Conservation (phyloP, 164 flowering plant genomes). For the Platanus orientalis region DNA sequence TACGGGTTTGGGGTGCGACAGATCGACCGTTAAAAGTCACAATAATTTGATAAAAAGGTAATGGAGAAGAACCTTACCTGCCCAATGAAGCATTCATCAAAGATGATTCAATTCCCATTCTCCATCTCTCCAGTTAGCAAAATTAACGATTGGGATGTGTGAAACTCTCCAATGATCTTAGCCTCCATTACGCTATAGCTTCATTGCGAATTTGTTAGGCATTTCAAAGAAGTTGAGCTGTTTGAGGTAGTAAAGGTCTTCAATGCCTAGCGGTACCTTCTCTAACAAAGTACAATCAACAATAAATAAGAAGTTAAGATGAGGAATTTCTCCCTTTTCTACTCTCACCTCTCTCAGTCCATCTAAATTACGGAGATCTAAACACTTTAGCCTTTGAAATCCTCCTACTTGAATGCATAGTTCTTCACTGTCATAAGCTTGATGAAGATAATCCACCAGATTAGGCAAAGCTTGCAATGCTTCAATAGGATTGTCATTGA, state of each 20-base stretch:
- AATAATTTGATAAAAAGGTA: too few species aligned
- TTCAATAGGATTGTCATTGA: slow-evolving; percentile 4
- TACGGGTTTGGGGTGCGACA: too few species aligned
- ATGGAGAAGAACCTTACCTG: too few species aligned
- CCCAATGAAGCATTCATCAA: too few species aligned
- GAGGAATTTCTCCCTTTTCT: slow-evolving; percentile 9
- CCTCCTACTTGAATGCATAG: background rate
- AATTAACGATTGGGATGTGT: slow-evolving; percentile 1
- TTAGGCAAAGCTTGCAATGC: slow-evolving; percentile 11
- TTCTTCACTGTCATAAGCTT: background rate
- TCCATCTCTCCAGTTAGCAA: background rate
- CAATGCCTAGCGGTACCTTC: slow-evolving; percentile 6
- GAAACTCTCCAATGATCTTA: too few species aligned
- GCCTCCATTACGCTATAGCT: background rate
- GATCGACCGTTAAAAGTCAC: too few species aligned
- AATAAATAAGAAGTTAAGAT: slow-evolving; percentile 3
- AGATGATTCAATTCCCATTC: background rate
- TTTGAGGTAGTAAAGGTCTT: slow-evolving; percentile 1
- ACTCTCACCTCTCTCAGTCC: background rate
- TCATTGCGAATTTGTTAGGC: background rate
- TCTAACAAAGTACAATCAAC: background rate
- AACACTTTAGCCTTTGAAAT: slow-evolving; percentile 11
- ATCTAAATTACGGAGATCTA: slow-evolving; percentile 1
- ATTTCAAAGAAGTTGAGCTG: slow-evolving; percentile 1
- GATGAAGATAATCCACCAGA: background rate